Base-by-base conservation (phyloP, 225 moss, liverwort and hornwort genomes). In the Pleurozium schreberi region DNA sequence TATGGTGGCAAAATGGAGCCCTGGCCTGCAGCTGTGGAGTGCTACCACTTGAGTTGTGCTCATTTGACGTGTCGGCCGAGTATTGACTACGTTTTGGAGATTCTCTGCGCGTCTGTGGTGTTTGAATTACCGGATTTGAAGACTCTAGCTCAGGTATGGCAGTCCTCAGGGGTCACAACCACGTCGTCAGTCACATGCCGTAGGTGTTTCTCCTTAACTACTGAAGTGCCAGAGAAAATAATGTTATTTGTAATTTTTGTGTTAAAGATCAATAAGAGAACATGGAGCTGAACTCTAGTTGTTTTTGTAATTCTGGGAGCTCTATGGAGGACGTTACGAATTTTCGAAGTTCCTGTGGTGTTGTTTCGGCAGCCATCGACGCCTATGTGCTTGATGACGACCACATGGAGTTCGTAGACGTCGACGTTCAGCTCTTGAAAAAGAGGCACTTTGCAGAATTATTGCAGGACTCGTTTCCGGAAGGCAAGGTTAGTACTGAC, bases 381-480 rank as follows among this genome's bases (percentile, higher is more conserved):
- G 93, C 91, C 88, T 98, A 94, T 25, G 95, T 98, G 89, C 94
- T 94, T 15, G 98, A 98, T 65, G 97, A 96, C 88, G 97, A 98
- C 79, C 63, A 71, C 34, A 11, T 90, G 19, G 89, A 92, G 34
- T 23, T 75, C 40, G 52, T 64, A 26, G 98, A 96, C 10, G 94
- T 90, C 30, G 98, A 97, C 82, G 90, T 94, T 55, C 94, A 94
- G 79, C 88, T 93, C 45, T 60, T 93, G 61, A 95, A 95, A 67
- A 98, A 95, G 86, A 92, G 90, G 42, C 97, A 93, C 38, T 91
- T 94, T 33, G 93, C 90, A 47, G 98, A 97, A 84, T 80, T 98
- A 28, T 84, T 98, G 89, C 95, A 95, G 62, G 96, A 93, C 31
- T 93, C 95, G 33, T 91, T 89, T 87, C 88, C 93, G 74, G 91